Evolutionary conservation across 2,329 filamentous ascomycete species (phyloP), one percentile per base, ranked within the genome.

Genomic region (Calonectria pseudoreteaudii): DNA sequence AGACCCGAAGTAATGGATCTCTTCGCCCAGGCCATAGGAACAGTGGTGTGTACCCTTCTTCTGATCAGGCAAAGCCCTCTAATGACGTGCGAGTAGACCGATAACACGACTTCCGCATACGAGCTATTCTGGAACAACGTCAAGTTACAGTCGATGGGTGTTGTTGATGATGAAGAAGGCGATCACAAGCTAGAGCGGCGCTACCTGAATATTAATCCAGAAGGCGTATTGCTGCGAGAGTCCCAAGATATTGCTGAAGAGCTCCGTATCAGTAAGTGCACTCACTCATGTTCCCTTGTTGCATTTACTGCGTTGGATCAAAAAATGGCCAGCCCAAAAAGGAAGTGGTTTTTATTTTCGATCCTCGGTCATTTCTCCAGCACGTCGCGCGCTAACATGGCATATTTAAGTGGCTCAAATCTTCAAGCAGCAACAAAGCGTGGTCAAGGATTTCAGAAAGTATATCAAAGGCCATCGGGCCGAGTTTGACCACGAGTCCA

Each of bases 1-100:
- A 56, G 65, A n/a, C 65, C 65, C 16, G 65, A 67, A 31, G 65
- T 67, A 4, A 67, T 67, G 65, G 65, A 67, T 18, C 50, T 67
- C 6, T 67, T 67, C 9, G 34, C 47, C 30, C 50, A 52, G 16
- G 50, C 65, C 26, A 67, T 67, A 16, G 65, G 65, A 36, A 38
- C 49, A n/a, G 50, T 67, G n/a, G 65, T 67, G 9, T 13, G 65
- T 44, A 2, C 36, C 4, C 14, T 20, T 18, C 5, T 44, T 28
- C n/a, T 44, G 4, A 18, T 0, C 7, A 52, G 26, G 1, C 9
- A 38, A 3, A 11, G 20, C 18, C 5, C 2, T 30, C 34, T 41
- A 38, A 44, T 28, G 10, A 44, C 14, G 23, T 1, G 16, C 4
- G 18, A 9, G 11, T 23, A 67, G 65, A 67, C 47, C 8, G 34